Evolutionary conservation across 1,139 yeast species (phyloP).

Genomic region (Saccharomyces hybrid): DNA sequence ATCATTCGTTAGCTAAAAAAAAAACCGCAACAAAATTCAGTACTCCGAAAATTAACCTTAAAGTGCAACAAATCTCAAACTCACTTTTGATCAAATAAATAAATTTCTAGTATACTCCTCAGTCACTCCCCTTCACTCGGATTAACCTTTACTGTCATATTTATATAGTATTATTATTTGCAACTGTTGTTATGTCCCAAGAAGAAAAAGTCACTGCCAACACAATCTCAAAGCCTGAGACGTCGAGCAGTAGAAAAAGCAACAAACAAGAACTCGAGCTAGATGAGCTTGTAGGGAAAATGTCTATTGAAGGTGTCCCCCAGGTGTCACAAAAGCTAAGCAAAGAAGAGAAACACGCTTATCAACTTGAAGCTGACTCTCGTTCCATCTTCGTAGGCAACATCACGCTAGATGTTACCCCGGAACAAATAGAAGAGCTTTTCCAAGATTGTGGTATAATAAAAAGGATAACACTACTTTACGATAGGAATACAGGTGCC

Average conservation of each 20-base stretch:
- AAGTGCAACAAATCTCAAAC: neutral
- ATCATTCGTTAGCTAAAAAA: neutral
- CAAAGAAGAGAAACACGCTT: slow-evolving; percentile 24
- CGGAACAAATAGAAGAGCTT: slow-evolving; percentile 73
- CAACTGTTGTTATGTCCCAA: neutral
- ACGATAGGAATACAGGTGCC: slow-evolving; percentile 41
- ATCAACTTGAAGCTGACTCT: slow-evolving; percentile 52
- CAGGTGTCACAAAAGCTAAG: slow-evolving; percentile 4
- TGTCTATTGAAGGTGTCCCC: neutral
- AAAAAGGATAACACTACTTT: slow-evolving; percentile 67
- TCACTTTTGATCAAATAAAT: neutral
- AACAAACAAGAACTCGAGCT: neutral
- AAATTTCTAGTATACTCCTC: neutral
- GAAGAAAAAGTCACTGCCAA: neutral
- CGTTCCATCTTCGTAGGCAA: slow-evolving; percentile 83
- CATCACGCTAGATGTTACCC: slow-evolving; percentile 73
- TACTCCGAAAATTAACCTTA: neutral
- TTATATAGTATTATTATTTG: neutral
- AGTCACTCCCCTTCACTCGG: neutral
- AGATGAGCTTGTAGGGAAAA: neutral
- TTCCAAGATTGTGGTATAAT: slow-evolving; percentile 71
- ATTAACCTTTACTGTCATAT: neutral
- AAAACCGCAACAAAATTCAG: neutral
- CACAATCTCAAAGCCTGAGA: neutral
- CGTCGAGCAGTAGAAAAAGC: neutral